phyloP scores from a whole-genome alignment of 1,284 basidiomycete species.

The Sphaerobolus stellatus region DNA sequence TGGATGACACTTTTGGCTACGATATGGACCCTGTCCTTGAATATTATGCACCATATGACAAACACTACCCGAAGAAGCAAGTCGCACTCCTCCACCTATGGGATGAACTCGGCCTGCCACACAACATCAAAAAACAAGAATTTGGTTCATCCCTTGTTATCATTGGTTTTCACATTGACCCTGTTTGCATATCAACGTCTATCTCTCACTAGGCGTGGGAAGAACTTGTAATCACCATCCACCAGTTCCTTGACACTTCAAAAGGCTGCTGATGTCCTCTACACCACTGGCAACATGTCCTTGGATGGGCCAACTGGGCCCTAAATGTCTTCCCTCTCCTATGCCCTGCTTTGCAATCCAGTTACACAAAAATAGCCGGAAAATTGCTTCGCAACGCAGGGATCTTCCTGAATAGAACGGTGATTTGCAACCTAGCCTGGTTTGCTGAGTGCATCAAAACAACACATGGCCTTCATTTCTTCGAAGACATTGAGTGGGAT shows the following conservation, averaged over 20 bases:
- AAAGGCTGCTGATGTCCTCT: neutral
- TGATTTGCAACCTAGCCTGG: conserved; percentile 9
- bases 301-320: conserved; percentile 7
- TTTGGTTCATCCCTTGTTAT: neutral
- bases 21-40: neutral
- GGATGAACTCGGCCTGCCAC: conserved; percentile 1
- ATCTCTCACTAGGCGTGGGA: conserved; percentile 13
- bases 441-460: too few relatives aligned
- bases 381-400: conserved; percentile 7
- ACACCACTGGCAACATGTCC: neutral
- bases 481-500: too few relatives aligned
- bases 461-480: too few relatives aligned
- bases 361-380: conserved; percentile 13
- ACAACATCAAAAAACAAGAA: neutral
- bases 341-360: conserved; percentile 12
- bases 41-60: neutral
- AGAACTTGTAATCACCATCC: conserved; percentile 18
- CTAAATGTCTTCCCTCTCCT: conserved; percentile 14
- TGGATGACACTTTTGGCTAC: neutral
- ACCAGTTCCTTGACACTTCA: conserved; percentile 15
- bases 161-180: neutral
- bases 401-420: neutral
- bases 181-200: neutral
- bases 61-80: neutral
- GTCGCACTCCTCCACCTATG: neutral